phyloP scores from a whole-genome alignment of 805 yeast genomes.

The Ogataea sp. region DNA sequence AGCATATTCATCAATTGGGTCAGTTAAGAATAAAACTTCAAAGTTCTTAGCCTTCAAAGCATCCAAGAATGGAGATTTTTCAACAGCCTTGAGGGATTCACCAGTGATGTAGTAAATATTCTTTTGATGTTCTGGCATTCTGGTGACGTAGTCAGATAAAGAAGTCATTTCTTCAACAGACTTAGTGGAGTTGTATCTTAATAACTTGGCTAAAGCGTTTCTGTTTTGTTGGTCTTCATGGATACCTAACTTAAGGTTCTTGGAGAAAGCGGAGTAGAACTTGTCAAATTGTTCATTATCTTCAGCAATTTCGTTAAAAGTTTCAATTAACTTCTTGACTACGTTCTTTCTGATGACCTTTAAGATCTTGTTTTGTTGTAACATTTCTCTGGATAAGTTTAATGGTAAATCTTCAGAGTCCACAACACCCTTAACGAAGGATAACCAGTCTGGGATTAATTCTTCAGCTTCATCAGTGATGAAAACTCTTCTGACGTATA shows the following conservation, averaged over 20 bases:
- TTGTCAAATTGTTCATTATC: slow-evolving; percentile 97
- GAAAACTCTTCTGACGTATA: slow-evolving; percentile 98
- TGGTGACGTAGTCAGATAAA: slow-evolving; percentile 92
- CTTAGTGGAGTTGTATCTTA: slow-evolving; percentile 96
- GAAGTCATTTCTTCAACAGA: slow-evolving; percentile 91
- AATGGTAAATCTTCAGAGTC: slow-evolving; percentile 99
- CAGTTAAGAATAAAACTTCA: slow-evolving; percentile 95
- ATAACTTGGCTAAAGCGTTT: slow-evolving; percentile 85
- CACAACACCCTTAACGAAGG: slow-evolving; percentile 97
- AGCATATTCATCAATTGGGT: slow-evolving; percentile 99
- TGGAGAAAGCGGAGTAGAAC: slow-evolving; percentile 95
- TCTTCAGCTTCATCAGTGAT: slow-evolving; percentile 99
- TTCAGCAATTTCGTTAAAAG: slow-evolving; percentile 99
- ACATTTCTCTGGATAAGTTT: slow-evolving; percentile 99
- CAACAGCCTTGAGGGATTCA: slow-evolving; percentile 95
- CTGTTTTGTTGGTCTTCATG: slow-evolving; percentile 99
- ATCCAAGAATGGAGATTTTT: slow-evolving; percentile 98
- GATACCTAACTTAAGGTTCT: slow-evolving; percentile 97
- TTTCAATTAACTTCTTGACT: slow-evolving; percentile 96
- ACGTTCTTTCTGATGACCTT: slow-evolving; percentile 99
- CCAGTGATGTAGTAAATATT: slow-evolving; percentile 99
- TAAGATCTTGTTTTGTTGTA: slow-evolving; percentile 99
- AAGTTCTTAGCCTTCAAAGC: slow-evolving; percentile 97
- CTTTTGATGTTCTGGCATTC: slow-evolving; percentile 99
- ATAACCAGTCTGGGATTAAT: slow-evolving; percentile 97